phyloP scores from a whole-genome alignment of 2,329 filamentous ascomycete genomes.

The Botrytis fragariae region DNA sequence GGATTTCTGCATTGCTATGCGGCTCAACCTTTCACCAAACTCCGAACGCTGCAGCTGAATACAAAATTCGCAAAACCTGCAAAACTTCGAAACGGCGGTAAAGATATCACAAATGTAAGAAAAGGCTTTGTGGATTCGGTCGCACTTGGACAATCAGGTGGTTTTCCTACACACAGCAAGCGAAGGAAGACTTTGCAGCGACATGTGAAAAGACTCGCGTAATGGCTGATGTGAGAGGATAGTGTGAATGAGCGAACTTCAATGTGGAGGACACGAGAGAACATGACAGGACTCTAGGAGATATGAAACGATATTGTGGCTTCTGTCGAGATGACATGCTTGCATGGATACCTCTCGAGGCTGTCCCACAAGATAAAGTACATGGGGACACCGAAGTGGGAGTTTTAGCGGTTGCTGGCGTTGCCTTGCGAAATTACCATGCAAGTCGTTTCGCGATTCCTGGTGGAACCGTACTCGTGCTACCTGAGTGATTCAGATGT shows the following conservation, averaged over 20 bases:
- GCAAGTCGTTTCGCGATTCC: not conserved
- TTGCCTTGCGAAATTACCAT: not conserved
- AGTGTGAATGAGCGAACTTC: not conserved
- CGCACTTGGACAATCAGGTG: not conserved
- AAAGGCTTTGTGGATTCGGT: not conserved
- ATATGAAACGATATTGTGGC: not conserved
- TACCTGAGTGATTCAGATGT: not conserved
- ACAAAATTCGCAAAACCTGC: not conserved
- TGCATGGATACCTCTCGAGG: not conserved
- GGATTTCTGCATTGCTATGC: not conserved
- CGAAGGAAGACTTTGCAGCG: not conserved
- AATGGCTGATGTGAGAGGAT: not conserved
- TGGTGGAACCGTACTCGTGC: not conserved
- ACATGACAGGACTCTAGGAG: not conserved
- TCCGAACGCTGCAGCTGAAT: not conserved
- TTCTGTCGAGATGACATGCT: not conserved
- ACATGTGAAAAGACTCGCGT: not conserved
- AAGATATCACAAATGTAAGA: conserved; percentile 1
- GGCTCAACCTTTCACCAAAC: not conserved
- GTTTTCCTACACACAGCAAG: not conserved
- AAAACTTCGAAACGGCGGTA: conserved; percentile 1
- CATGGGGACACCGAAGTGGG: not conserved
- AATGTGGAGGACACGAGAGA: not conserved
- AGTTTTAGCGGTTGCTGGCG: not conserved
- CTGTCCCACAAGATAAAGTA: not conserved